Percentiles rank a stretch among this genome's conserved stretches.
These are phyloP conservation scores for Pichia occidentalis DNA, from an alignment of 805 yeast species.

Conservation along the genomic window DNA sequence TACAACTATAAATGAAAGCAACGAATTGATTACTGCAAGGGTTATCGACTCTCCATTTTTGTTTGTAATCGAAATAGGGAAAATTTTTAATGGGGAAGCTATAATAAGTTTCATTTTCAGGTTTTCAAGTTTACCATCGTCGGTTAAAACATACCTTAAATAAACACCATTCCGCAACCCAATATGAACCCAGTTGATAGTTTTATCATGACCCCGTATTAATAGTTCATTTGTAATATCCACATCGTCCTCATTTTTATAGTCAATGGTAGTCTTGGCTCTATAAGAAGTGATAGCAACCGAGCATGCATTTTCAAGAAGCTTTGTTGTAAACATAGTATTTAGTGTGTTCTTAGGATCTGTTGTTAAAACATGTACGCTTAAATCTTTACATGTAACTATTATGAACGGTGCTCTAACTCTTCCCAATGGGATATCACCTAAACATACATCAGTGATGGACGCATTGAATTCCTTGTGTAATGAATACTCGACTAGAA, in stretches of 20 bases:
- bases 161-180: constrained; percentile 85
- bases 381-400: constrained; percentile 64
- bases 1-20: constrained; percentile 5
- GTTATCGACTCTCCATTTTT: not conserved
- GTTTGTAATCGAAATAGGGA: constrained; percentile 1
- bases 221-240: constrained; percentile 8
- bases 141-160: constrained; percentile 54
- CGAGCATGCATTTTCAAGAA: constrained; percentile 45
- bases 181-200: constrained; percentile 47
- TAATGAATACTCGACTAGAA: constrained; percentile 64
- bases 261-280: constrained; percentile 21
- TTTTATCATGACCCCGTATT: constrained; percentile 5
- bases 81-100: constrained; percentile 2
- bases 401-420: constrained; percentile 52
- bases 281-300: constrained; percentile 20
- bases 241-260: constrained; percentile 11
- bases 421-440: constrained; percentile 43
- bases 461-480: constrained; percentile 46
- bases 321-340: constrained; percentile 54
- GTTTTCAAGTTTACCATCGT: constrained; percentile 56
- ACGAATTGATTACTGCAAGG: constrained; percentile 3
- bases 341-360: constrained; percentile 55
- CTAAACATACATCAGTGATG: constrained; percentile 42
- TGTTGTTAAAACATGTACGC: constrained; percentile 62
- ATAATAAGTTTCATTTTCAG: constrained; percentile 16